A percentile compares a stretch with the other conserved stretches of the same genome.
Conservation (phyloP, 345 rosid species). For the Camelina laxa region DNA sequence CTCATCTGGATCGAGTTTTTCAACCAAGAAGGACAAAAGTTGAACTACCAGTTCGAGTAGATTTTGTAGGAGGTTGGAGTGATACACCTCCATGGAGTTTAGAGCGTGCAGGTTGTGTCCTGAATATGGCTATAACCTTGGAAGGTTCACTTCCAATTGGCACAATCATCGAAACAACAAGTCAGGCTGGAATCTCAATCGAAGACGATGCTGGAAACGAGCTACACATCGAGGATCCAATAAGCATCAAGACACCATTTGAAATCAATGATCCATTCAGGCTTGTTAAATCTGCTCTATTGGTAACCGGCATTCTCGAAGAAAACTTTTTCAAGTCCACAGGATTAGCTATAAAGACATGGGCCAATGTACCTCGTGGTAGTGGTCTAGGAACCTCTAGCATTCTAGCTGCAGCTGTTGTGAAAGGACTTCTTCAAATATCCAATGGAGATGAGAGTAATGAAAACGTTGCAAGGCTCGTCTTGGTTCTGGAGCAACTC, state of each 20-base stretch:
- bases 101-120: conserved; percentile 94
- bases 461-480: conserved; percentile 89
- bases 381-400: conserved; percentile 98
- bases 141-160: conserved; percentile 92
- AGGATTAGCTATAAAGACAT: conserved; percentile 76
- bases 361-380: conserved; percentile 96
- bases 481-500: conserved; percentile 87
- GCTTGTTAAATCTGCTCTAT: conserved; percentile 85
- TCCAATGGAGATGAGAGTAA: conserved; percentile 73
- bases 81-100: conserved; percentile 99
- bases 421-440: conserved; percentile 85
- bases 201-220: conserved; percentile 75
- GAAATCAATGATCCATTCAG: conserved; percentile 69
- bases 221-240: conserved; percentile 55
- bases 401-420: conserved; percentile 95
- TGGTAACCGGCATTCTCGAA: conserved; percentile 74
- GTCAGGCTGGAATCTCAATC: conserved; percentile 60
- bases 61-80: conserved; percentile 99
- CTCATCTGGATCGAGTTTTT: conserved; percentile 43
- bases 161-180: conserved; percentile 71
- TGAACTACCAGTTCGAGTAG: conserved; percentile 91
- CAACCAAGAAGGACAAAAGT: conserved; percentile 60
- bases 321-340: conserved; percentile 47
- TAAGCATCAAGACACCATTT: conserved; percentile 69
- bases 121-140: conserved; percentile 87